These are phyloP conservation scores for Dictyostelium capitatum DNA, from an alignment of 78 protist genomes.

Conservation along the genomic window DNA sequence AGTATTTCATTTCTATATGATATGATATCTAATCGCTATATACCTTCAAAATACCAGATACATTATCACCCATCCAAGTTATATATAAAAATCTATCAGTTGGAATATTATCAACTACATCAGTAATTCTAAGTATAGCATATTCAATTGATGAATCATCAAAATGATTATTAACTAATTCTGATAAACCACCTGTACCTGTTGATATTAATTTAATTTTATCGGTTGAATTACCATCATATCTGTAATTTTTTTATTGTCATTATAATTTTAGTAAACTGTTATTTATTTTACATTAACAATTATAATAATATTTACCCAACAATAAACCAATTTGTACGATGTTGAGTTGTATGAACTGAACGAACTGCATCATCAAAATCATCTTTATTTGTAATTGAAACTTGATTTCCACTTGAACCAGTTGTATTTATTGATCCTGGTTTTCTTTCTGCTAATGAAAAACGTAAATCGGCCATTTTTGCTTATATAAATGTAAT, in stretches of 20 bases:
- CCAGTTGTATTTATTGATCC: slow-evolving; percentile 27
- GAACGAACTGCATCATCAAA: slow-evolving; percentile 36
- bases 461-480: slow-evolving; percentile 30
- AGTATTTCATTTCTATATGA: too few species aligned
- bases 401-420: slow-evolving; percentile 26
- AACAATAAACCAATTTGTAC: slow-evolving; percentile 57
- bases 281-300: neutral
- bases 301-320: neutral
- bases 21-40: too few species aligned
- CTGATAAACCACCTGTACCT: slow-evolving; percentile 64
- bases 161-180: slow-evolving; percentile 34
- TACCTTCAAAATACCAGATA: slow-evolving; percentile 6
- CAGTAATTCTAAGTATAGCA: slow-evolving; percentile 64
- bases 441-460: slow-evolving; percentile 37
- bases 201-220: slow-evolving; percentile 42
- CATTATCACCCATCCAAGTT: slow-evolving; percentile 66
- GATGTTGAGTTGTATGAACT: slow-evolving; percentile 26
- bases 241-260: too few species aligned
- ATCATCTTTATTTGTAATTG: slow-evolving; percentile 27
- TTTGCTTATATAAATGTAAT: too few species aligned
- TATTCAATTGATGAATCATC: slow-evolving; percentile 41
- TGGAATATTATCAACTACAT: slow-evolving; percentile 50
- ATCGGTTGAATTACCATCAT: slow-evolving; percentile 45
- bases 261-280: too few species aligned
- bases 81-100: slow-evolving; percentile 56